A percentile compares a stretch with the other conserved stretches of the same genome.
phyloP scores from a whole-genome alignment of 495 filamentous ascomycete species.

The Thermothielavioides terrestris region DNA sequence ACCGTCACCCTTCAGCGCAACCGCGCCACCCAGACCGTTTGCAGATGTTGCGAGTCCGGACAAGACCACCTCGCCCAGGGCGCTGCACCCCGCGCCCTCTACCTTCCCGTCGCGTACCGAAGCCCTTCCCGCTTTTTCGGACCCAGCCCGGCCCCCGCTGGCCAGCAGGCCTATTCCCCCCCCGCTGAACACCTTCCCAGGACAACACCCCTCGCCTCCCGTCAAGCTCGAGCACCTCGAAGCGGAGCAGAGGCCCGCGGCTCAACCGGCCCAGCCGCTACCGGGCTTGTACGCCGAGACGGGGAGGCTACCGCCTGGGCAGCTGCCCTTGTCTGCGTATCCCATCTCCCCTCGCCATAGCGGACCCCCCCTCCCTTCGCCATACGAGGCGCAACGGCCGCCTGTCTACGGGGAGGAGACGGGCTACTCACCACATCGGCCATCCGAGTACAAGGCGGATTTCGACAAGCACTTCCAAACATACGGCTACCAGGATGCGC shows the following conservation, averaged over 20 bases:
- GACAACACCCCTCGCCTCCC: conserved; percentile 23
- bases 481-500: conserved; percentile 34
- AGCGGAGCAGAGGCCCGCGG: conserved; percentile 20
- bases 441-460: conserved; percentile 32
- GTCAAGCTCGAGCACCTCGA: conserved; percentile 24
- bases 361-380: conserved; percentile 27
- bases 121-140: conserved; percentile 26
- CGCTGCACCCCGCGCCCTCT: conserved; percentile 23
- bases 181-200: conserved; percentile 26
- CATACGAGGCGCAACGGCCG: conserved; percentile 34
- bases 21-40: conserved; percentile 20
- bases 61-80: conserved; percentile 28
- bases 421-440: conserved; percentile 25
- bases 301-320: conserved; percentile 32
- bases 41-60: conserved; percentile 18
- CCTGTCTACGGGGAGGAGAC: conserved; percentile 32
- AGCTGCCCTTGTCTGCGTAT: conserved; percentile 35
- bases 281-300: conserved; percentile 31
- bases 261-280: conserved; percentile 17
- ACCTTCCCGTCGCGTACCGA: conserved; percentile 24
- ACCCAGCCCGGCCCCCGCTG: conserved; percentile 22
- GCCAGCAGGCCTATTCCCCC: conserved; percentile 24
- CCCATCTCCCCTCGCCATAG: conserved; percentile 33
- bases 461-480: conserved; percentile 35
- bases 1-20: conserved; percentile 27